Evolutionary conservation across 2,329 filamentous ascomycete species (phyloP).

Genomic region (Ophiosphaerella korrae): DNA sequence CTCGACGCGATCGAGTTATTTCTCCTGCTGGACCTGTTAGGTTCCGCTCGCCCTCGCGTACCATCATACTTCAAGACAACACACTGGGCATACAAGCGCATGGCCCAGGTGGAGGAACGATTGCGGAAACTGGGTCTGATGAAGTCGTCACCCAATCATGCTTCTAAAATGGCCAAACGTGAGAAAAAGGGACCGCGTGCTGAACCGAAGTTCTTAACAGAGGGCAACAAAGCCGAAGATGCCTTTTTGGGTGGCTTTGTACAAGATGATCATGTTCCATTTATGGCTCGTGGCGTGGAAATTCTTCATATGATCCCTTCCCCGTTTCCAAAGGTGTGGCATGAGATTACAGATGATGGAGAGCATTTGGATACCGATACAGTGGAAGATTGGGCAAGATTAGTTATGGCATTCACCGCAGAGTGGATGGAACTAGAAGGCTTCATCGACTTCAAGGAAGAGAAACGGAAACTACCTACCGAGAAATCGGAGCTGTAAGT

Average conservation of each 20-base stretch:
- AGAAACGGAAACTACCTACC: slow-evolving; percentile 17
- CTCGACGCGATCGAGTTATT: slow-evolving; percentile 86
- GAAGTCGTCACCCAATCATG: slow-evolving; percentile 64
- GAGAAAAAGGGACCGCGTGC: slow-evolving; percentile 35
- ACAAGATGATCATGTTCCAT: slow-evolving; percentile 92
- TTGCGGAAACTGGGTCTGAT: slow-evolving; percentile 71
- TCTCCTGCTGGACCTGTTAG: slow-evolving; percentile 86
- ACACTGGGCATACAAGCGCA: slow-evolving; percentile 87
- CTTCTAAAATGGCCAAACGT: slow-evolving; percentile 45
- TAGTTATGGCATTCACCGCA: slow-evolving; percentile 82
- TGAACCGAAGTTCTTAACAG: slow-evolving; percentile 62
- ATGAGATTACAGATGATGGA: slow-evolving; percentile 81
- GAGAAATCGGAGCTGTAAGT: slow-evolving; percentile 47
- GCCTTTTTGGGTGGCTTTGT: slow-evolving; percentile 63
- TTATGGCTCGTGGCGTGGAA: slow-evolving; percentile 85
- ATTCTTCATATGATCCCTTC: slow-evolving; percentile 89
- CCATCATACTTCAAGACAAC: slow-evolving; percentile 90
- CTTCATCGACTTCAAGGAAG: slow-evolving; percentile 34
- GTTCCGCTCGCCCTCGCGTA: slow-evolving; percentile 69
- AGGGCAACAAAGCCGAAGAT: slow-evolving; percentile 59
- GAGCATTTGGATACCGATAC: slow-evolving; percentile 82
- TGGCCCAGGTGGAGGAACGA: slow-evolving; percentile 76
- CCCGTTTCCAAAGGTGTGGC: slow-evolving; percentile 86
- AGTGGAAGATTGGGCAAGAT: slow-evolving; percentile 84
- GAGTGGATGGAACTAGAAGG: slow-evolving; percentile 81